Evolutionary conservation across 1,139 yeast species (phyloP).

Genomic region (Suhomyces chickasaworum): DNA sequence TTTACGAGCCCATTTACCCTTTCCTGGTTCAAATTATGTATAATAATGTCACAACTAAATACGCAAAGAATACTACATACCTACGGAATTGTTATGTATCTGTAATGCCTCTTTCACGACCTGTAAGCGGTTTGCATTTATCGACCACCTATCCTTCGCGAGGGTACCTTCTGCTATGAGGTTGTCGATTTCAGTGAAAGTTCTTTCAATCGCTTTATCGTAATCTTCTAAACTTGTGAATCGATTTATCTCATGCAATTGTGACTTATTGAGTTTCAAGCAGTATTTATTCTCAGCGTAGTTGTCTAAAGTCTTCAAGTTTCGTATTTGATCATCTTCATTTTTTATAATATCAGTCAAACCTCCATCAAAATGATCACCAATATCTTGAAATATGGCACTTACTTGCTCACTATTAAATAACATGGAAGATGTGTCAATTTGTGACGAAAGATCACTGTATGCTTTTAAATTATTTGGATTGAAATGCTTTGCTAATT

Average conservation of each 20-base stretch:
- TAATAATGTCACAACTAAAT: conserved; percentile 5
- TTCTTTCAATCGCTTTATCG: conserved; percentile 32
- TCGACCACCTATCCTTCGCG: conserved; percentile 39
- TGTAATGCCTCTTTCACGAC: conserved; percentile 25
- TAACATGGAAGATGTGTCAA: conserved; percentile 25
- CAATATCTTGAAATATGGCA: conserved; percentile 24
- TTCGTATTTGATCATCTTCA: conserved; percentile 30
- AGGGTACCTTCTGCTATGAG: conserved; percentile 33
- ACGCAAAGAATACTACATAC: not conserved
- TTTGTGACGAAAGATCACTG: conserved; percentile 11
- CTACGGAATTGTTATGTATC: conserved; percentile 14
- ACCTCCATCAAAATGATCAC: conserved; percentile 1
- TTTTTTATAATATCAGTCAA: conserved; percentile 17
- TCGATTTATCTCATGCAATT: conserved; percentile 10
- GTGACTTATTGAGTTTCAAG: conserved; percentile 14
- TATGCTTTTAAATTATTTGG: conserved; percentile 13
- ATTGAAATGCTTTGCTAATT: conserved; percentile 10
- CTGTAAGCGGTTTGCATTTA: conserved; percentile 37
- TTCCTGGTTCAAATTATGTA: conserved; percentile 3
- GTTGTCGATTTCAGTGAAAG: conserved; percentile 29
- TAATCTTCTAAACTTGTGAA: conserved; percentile 30
- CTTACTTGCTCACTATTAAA: conserved; percentile 25
- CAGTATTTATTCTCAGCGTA: conserved; percentile 28
- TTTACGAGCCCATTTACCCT: not conserved
- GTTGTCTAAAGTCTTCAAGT: conserved; percentile 26